Evolutionary conservation across 148 eudicot species (phyloP).

Genomic region (Amaranthus palmeri): DNA sequence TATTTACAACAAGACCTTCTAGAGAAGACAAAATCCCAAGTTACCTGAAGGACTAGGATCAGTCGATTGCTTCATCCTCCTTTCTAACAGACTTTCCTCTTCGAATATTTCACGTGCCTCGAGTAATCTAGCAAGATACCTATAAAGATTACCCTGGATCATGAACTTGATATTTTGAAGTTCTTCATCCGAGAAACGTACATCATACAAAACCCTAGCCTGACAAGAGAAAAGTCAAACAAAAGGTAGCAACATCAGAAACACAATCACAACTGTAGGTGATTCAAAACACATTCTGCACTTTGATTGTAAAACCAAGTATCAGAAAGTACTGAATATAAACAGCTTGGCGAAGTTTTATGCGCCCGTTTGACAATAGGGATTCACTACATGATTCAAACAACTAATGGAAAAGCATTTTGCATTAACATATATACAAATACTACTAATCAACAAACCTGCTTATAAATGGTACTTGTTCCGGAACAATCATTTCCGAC

Average conservation of each 20-base stretch:
- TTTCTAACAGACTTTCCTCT: constrained; percentile 44
- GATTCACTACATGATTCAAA: constrained; percentile 3
- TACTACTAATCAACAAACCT: constrained; percentile 37
- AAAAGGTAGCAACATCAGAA: too few species aligned
- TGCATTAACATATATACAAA: background rate
- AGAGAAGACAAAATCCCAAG: background rate
- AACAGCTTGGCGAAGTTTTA: background rate
- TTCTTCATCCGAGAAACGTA: constrained; percentile 71
- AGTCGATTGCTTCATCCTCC: constrained; percentile 29
- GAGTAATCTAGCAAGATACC: constrained; percentile 62
- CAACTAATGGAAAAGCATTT: background rate
- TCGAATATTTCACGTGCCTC: constrained; percentile 70
- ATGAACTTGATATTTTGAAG: constrained; percentile 48
- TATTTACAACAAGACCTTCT: background rate
- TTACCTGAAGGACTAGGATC: constrained; percentile 71
- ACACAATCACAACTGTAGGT: background rate
- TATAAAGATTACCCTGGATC: constrained; percentile 66
- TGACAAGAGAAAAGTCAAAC: constrained; percentile 24
- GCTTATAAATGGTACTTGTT: constrained; percentile 78
- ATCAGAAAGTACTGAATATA: constrained; percentile 1
- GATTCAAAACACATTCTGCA: background rate
- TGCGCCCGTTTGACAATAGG: background rate
- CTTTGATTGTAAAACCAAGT: background rate
- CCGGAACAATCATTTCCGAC: constrained; percentile 78
- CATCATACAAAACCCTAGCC: constrained; percentile 63